Base-by-base conservation (phyloP, 768 basidiomycete genomes). In the Albatrellus ellisii region DNA sequence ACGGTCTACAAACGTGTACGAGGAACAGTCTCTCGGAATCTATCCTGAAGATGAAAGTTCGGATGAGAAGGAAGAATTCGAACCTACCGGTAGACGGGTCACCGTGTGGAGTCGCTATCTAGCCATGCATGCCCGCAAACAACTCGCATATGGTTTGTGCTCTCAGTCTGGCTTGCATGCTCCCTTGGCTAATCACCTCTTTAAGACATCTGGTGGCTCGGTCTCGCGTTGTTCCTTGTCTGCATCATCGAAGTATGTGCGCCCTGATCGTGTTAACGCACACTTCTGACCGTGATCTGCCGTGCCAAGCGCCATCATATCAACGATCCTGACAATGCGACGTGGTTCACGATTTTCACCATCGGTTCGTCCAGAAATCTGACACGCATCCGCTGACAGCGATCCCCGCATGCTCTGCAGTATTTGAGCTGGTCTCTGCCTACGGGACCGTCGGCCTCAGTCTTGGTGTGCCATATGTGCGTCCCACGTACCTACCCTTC, bases 151-250 rank as follows among this genome's bases (percentile, higher is more conserved):
- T 48, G 89, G 87, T 85, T 7, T 9, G 3, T 18, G 2, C 27
- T 29, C 26, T 15, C 1, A 10, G 21, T 26, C 27, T 20, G 12
- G 18, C 18, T 4, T 26, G 28, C 4, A 17, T 26, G 11, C 2
- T 14, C 2, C n/a, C n/a, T 41, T 28, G 41, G 44, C 45, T 31
- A 36, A 12, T n/a, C 43, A 6, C 25, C 10, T 3, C 33, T 36
- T n/a, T 11, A 48, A 90, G 92, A 95, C 60, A 89, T 97, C 74
- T 95, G 92, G 94, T 95, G 90, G 90, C 59, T 98, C 17, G 83
- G 67, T 0, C 58, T 88, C 10, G 89, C 87, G 0, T 59, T 97
- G 10, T 90, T 91, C 61, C 59, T 95, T 2, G 67, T 97, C 29
- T 97, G 92, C 56, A 94, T 97, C 49, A 78, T 95, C 47, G 95